A percentile compares a stretch with the other conserved stretches of the same genome.
Evolutionary conservation across 2,329 filamentous ascomycete genomes (phyloP).

Genomic region (Aureobasidium sp.): DNA sequence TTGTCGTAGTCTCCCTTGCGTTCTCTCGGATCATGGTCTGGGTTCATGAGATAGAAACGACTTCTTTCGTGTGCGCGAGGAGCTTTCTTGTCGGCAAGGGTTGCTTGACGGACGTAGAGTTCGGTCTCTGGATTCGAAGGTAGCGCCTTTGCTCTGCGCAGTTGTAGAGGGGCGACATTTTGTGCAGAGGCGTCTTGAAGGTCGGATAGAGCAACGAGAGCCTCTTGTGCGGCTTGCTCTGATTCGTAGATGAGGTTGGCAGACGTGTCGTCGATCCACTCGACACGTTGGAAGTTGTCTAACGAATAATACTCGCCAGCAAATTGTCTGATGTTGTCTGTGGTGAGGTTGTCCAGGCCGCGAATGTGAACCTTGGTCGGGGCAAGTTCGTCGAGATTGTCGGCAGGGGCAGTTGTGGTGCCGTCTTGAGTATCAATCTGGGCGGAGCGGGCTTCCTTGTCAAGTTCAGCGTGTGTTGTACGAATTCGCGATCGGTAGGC

Average conservation of each 20-base stretch:
- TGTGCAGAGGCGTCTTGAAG: constrained; percentile 23
- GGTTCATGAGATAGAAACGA: constrained; percentile 86
- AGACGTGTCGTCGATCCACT: constrained; percentile 93
- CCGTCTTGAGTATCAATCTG: constrained; percentile 28
- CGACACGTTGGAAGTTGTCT: constrained; percentile 55
- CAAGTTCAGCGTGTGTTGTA: constrained; percentile 17
- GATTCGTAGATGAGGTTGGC: constrained; percentile 75
- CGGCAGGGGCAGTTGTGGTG: constrained; percentile 24
- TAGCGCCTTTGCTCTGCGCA: constrained; percentile 62
- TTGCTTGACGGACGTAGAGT: constrained; percentile 67
- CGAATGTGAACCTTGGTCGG: constrained; percentile 72
- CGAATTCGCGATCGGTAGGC: background rate
- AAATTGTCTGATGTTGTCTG: constrained; percentile 71
- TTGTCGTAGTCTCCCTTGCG: constrained; percentile 36
- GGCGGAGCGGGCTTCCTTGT: constrained; percentile 18
- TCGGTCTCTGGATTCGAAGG: constrained; percentile 60
- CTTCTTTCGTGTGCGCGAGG: constrained; percentile 72
- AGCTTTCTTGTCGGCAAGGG: constrained; percentile 71
- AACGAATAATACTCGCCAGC: constrained; percentile 54
- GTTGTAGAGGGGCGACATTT: constrained; percentile 44
- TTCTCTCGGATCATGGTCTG: constrained; percentile 78
- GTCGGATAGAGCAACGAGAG: constrained; percentile 42
- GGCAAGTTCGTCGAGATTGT: constrained; percentile 28
- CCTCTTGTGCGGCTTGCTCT: constrained; percentile 46
- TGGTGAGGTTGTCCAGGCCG: constrained; percentile 75